Conservation (phyloP, 1,284 basidiomycete species). For the Cystobasidiaceae sp. region DNA sequence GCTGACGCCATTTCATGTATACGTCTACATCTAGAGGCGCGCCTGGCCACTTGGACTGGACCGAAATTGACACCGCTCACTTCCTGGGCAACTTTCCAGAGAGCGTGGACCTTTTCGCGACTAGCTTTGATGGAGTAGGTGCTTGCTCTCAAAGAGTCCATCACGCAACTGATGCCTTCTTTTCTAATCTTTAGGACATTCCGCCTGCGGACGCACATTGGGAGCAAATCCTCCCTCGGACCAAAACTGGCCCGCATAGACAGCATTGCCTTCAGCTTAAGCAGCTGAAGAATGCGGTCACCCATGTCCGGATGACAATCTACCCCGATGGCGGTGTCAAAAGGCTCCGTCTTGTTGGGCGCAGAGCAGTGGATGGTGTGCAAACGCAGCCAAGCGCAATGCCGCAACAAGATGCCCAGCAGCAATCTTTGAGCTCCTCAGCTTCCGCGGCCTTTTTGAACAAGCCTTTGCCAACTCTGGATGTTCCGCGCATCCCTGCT, state of each 20-base stretch:
- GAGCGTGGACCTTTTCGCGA: constrained; percentile 70
- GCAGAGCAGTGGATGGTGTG: constrained; percentile 24
- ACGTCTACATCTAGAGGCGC: too few relatives aligned
- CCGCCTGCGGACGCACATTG: constrained; percentile 55
- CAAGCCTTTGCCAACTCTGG: background rate
- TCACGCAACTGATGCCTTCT: background rate
- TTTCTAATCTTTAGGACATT: constrained; percentile 41
- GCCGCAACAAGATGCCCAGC: background rate
- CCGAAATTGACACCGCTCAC: constrained; percentile 88
- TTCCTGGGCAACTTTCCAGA: constrained; percentile 97
- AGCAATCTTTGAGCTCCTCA: background rate
- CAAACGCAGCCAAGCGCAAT: background rate
- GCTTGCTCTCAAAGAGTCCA: constrained; percentile 15
- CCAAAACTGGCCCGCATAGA: constrained; percentile 79
- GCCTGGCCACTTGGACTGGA: constrained; percentile 65
- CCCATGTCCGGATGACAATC: constrained; percentile 82
- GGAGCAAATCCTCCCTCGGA: constrained; percentile 67
- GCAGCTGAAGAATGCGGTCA: constrained; percentile 55
- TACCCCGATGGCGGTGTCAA: constrained; percentile 96
- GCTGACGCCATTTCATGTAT: background rate
- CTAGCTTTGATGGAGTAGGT: constrained; percentile 53
- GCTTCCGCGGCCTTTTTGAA: background rate
- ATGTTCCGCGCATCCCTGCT: constrained; percentile 55
- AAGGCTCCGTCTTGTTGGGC: constrained; percentile 62
- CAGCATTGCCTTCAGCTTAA: constrained; percentile 80